These are phyloP conservation scores for Scheffersomyces segobiensis DNA, from an alignment of 1,139 yeast species.

Conservation along the genomic window DNA sequence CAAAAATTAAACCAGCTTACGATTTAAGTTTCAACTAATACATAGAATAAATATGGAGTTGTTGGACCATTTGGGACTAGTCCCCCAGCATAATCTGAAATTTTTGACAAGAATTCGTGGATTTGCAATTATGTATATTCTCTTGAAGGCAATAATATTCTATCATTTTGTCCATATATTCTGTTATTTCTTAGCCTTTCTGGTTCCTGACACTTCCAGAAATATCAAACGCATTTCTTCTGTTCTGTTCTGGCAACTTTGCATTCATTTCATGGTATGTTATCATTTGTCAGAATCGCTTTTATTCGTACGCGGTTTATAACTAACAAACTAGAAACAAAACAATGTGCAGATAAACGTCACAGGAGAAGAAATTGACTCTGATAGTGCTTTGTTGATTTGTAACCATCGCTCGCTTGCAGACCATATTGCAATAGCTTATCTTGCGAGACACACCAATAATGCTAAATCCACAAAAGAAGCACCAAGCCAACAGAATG, in stretches of 20 bases:
- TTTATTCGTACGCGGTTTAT: not conserved
- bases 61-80: conserved; percentile 19
- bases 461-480: not conserved
- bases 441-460: conserved; percentile 34
- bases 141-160: conserved; percentile 12
- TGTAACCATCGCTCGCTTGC: conserved; percentile 58
- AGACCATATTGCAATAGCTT: conserved; percentile 53
- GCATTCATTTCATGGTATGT: conserved; percentile 35
- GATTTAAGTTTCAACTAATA: not conserved
- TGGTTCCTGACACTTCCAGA: conserved; percentile 31
- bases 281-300: too few species aligned
- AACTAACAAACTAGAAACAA: conserved; percentile 21
- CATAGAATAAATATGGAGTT: conserved; percentile 20
- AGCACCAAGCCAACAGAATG: conserved; percentile 1
- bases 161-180: conserved; percentile 28
- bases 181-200: conserved; percentile 15
- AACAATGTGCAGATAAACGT: conserved; percentile 39
- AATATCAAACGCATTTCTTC: conserved; percentile 23
- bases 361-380: conserved; percentile 43
- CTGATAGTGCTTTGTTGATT: conserved; percentile 49
- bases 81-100: conserved; percentile 2
- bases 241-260: conserved; percentile 36
- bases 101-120: not conserved
- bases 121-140: conserved; percentile 11
- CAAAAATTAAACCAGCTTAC: not conserved